Base-by-base conservation (phyloP, 768 basidiomycete genomes). In the Tremella yokohamensis region DNA sequence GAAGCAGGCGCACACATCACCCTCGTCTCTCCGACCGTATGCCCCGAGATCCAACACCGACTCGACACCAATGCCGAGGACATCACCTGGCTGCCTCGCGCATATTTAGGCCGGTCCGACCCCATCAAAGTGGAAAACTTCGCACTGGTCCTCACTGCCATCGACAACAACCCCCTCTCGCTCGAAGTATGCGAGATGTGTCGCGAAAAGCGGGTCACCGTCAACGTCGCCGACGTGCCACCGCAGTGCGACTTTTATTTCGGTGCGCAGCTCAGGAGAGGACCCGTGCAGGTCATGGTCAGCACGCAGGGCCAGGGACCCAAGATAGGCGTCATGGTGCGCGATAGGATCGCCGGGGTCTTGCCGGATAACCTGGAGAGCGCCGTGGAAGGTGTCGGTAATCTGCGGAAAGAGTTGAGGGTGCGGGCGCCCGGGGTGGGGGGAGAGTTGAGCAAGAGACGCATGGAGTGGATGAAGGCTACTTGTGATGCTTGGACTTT, bases 191-290 rank as follows among this genome's bases (percentile, higher is more conserved):
- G 83, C 68, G 69, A 81, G 8, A 79, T 86, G 66, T 88, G 87
- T 66, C 79, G 90, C 54, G 79, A 81, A 22, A 80, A 76, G 53
- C 82, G 80, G 48, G 87, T 97, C 50, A 90, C 92, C 7, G 87
- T 94, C 54, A 99, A 99, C 77, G 90, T 91, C 60, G 96, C 96
- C 39, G 94, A 99, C 79, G 87, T 97, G 59, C 96, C 96, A 2
- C 85, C 88, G 44, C 83, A 86, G 42, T 99, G 96, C 81, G 94
- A 99, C 78, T 99, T 99, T 72, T 98, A 93, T 80, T 99, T 98
- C 78, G 96, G 96, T 50, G 88, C 90, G 2, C 89, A 90, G 75
- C 85, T 97, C 59, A 86, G 90, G 26, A 83, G 85, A 60, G 93
- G 94, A 0, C 89, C 93, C 0, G 79, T 99, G 20, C 92, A 96